These are phyloP conservation scores for Cytospora chrysosperma DNA, from an alignment of 2,329 filamentous ascomycete genomes.

Conservation along the genomic window DNA sequence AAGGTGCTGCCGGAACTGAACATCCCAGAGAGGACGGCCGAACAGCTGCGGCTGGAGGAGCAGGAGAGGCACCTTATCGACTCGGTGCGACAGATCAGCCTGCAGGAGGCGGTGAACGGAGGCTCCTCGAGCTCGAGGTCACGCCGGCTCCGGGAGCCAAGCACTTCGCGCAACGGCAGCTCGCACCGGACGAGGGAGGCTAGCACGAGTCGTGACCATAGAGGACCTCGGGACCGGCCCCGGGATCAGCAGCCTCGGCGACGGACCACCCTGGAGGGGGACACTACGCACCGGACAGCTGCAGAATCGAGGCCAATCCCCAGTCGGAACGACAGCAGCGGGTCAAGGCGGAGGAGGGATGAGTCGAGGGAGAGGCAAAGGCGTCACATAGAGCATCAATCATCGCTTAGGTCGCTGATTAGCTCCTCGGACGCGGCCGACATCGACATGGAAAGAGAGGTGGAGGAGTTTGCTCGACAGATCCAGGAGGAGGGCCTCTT, in stretches of 20 bases:
- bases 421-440: constrained; percentile 76
- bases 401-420: constrained; percentile 80
- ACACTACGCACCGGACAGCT: constrained; percentile 32
- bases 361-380: constrained; percentile 39
- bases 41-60: constrained; percentile 57
- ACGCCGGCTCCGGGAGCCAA: constrained; percentile 27
- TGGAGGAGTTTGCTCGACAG: constrained; percentile 82
- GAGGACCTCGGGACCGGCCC: constrained; percentile 33
- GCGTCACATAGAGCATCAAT: constrained; percentile 80
- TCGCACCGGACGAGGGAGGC: constrained; percentile 26
- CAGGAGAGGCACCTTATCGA: constrained; percentile 70
- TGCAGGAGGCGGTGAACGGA: constrained; percentile 63
- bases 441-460: constrained; percentile 80
- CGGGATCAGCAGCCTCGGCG: constrained; percentile 30
- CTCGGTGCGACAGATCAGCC: constrained; percentile 70
- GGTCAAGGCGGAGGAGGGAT: constrained; percentile 44
- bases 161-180: constrained; percentile 25
- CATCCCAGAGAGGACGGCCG: constrained; percentile 48
- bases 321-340: constrained; percentile 43
- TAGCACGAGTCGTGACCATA: constrained; percentile 36
- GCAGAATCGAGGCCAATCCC: constrained; percentile 34
- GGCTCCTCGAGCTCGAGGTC: constrained; percentile 32
- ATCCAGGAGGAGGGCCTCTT: constrained; percentile 84
- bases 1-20: constrained; percentile 68
- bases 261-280: constrained; percentile 33